Base-by-base conservation (phyloP, 176 grass and related monocot genomes). In the Echinochloa phyllopogon region DNA sequence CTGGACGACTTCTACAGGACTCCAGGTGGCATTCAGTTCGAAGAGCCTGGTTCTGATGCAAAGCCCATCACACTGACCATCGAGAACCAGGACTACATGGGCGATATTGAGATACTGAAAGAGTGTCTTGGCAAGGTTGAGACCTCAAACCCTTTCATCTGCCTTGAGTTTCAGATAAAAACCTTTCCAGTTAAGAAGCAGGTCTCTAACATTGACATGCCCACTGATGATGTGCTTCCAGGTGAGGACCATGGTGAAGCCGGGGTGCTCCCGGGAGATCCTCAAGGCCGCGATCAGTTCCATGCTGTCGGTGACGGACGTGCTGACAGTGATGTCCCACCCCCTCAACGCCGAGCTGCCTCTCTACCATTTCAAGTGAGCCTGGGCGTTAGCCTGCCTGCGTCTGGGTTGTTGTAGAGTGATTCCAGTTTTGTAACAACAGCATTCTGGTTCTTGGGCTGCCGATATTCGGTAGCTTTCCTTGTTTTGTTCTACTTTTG, bases 81-180 rank as follows among this genome's bases (percentile, higher is more conserved):
- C 7, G 89, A 94, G 74, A 82, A 94, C 73, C 92, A 94, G 73
- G 92, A 94, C 67, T 94, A 94, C 83, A 89, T 94, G 86, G 92
- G 92, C 0, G 80, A 91, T 72, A 89, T 94, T 2, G 87, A 94
- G 60, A 83, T 82, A 69, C 69, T 94, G 43, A 90, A 94, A 61
- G 64, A 82, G 3, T 91, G 82, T 66, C 86, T 94, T 3, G 74
- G 86, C 71, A 91, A 91, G 92, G 92, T 94, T 55, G 40, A 37
- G 24, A 57, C 33, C 24, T 62, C n/a, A 74, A 72, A 86, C 66
- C 17, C 21, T 72, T 74, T 33, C 40, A 4, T 70, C 50, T 72
- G 48, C 40, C 2, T 56, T 16, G 66, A 82, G 25, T 58, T 64
- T 65, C 79, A 50, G 59, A 58, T 53, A n/a, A 65, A 71, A 80